These are phyloP conservation scores for Colletotrichum orchidophilum DNA, from an alignment of 2,329 filamentous ascomycete genomes.

Conservation along the genomic window DNA sequence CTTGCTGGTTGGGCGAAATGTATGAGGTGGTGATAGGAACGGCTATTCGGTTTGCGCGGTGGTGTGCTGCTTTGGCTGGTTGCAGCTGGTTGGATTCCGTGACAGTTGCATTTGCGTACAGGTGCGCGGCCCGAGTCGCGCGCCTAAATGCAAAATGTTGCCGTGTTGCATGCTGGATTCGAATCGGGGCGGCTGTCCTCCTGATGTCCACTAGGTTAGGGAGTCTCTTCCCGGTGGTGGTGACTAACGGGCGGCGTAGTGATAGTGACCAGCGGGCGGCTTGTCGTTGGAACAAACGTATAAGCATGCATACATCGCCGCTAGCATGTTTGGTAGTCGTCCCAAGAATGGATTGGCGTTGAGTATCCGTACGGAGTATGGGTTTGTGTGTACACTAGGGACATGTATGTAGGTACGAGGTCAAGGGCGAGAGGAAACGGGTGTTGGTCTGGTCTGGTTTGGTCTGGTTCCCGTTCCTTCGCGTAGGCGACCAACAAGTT, in stretches of 20 bases:
- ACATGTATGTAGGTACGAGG: constrained; percentile 14
- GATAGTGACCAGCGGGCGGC: neutral
- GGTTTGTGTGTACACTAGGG: neutral
- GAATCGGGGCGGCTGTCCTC: neutral
- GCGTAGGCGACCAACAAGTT: constrained; percentile 18
- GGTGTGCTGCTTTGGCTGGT: constrained; percentile 7
- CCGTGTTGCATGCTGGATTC: neutral
- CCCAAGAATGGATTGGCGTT: constrained; percentile 9
- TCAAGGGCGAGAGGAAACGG: constrained; percentile 15
- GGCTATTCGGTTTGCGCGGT: neutral
- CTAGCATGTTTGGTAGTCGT: constrained; percentile 8
- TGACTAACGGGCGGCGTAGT: neutral
- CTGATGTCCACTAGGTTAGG: neutral
- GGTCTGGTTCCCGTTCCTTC: constrained; percentile 10
- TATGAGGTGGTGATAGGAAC: no score
- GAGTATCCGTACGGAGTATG: neutral
- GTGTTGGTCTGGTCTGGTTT: constrained; percentile 20
- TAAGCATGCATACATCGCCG: neutral
- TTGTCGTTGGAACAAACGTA: constrained; percentile 32
- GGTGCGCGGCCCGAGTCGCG: neutral
- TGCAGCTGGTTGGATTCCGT: constrained; percentile 4
- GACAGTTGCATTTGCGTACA: neutral
- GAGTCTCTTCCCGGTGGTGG: neutral
- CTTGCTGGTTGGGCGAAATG: neutral
- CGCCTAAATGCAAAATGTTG: neutral